Evolutionary conservation across 306 rosid genomes (phyloP).

Genomic region (Pachyrhizus erosus): DNA sequence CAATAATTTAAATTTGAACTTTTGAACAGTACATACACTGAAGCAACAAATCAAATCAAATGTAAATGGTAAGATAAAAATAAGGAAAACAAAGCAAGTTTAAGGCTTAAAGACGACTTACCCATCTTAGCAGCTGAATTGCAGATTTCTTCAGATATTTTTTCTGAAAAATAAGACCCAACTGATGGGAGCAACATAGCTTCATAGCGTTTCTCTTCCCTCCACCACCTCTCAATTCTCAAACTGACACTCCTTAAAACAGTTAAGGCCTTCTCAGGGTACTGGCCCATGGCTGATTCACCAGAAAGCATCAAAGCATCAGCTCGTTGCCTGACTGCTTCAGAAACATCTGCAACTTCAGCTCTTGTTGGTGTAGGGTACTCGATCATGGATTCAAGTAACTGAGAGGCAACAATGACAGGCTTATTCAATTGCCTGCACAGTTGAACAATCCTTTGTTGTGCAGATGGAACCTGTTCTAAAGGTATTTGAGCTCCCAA

Average conservation of each 20-base stretch:
- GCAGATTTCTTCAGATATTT: constrained; percentile 93
- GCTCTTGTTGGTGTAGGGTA: constrained; percentile 99
- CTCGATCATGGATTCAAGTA: constrained; percentile 98
- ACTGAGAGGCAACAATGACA: constrained; percentile 97
- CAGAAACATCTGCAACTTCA: constrained; percentile 99
- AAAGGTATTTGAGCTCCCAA: constrained; percentile 98
- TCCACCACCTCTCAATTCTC: constrained; percentile 99
- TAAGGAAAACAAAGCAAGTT: constrained; percentile 40
- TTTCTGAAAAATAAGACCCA: constrained; percentile 82
- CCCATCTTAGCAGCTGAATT: constrained; percentile 99
- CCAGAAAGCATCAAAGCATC: constrained; percentile 99
- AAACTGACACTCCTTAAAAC: constrained; percentile 96
- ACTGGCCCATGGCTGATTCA: constrained; percentile 99
- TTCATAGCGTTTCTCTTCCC: constrained; percentile 94
- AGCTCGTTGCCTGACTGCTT: constrained; percentile 98
- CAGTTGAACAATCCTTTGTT: constrained; percentile 89
- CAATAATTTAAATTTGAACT: neutral
- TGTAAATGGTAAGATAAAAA: constrained; percentile 54
- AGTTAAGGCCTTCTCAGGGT: constrained; percentile 90
- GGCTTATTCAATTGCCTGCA: constrained; percentile 97
- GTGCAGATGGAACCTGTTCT: constrained; percentile 97
- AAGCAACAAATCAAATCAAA: constrained; percentile 4
- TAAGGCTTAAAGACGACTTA: constrained; percentile 50
- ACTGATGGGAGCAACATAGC: constrained; percentile 72
- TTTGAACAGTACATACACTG: constrained; percentile 22